Evolutionary conservation across 177 flowering plant genomes (phyloP), one percentile per base, ranked within the genome.

Genomic region (Vitis hybrid): DNA sequence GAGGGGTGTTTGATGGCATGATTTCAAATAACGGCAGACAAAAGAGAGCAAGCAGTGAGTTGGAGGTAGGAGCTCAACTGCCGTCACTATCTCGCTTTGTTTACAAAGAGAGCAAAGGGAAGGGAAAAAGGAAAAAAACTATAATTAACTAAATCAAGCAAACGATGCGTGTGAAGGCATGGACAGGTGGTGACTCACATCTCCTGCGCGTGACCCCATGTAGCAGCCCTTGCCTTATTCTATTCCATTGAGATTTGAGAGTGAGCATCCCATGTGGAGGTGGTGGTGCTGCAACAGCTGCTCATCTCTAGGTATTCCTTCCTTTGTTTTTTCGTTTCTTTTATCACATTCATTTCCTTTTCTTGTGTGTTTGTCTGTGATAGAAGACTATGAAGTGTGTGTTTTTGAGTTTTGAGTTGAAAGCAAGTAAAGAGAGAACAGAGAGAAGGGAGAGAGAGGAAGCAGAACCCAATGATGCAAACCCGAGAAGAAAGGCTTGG

Each of bases 401-500:
- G 30, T 39, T 69, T 23, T 62, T 55, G 59, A 32, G 67, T 60
- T 19, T 78, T 75, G 75, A 76, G 78, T 79, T 77, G 74, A 76
- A 67, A 71, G 26, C 74, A 75, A 73, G 82, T 19, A 74, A 77
- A 48, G 57, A 64, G 66, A 63, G 79, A 67, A 62, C 61, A 70
- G 65, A 68, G 71, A 63, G 70, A 65, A 69, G 51, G 64, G 66
- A 71, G 65, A 70, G 65, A 70, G 72, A 68, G 60, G 21, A 3
- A 60, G 67, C 54, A 62, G 65, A 60, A 66, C 79, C 75, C 72
- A 72, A 75, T 82, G 80, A 70, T 73, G 64, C 88, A 81, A 78
- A 79, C 78, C 81, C 80, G 58, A 80, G 85, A 81, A 78, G 82
- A 78, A 77, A 77, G 75, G 65, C 71, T 74, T 76, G 84, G 82